Percentiles rank a stretch among this genome's conserved stretches.
These are phyloP conservation scores for Casuarina cunninghamiana DNA, from an alignment of 306 rosid species.

Conservation along the genomic window DNA sequence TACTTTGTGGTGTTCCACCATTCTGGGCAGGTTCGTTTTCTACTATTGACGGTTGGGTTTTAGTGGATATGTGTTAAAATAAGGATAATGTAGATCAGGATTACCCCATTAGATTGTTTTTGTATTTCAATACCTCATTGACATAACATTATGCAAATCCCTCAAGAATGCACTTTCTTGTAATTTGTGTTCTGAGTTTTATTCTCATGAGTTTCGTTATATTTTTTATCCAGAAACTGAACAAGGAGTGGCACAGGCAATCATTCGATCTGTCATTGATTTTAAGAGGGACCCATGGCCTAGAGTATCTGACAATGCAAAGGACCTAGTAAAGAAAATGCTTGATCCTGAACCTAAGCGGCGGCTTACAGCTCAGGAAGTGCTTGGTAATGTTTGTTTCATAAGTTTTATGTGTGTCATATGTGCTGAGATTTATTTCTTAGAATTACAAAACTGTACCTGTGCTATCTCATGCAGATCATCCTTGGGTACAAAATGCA, in stretches of 20 bases:
- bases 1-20: slow-evolving; percentile 84
- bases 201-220: slow-evolving; percentile 7
- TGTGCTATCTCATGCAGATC: slow-evolving; percentile 34
- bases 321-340: slow-evolving; percentile 42
- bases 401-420: slow-evolving; percentile 10
- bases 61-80: background rate
- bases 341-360: slow-evolving; percentile 37
- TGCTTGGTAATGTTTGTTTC: slow-evolving; percentile 25
- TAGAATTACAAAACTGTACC: background rate
- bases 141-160: background rate
- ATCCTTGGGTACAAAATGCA: slow-evolving; percentile 61
- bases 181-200: background rate
- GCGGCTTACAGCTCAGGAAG: slow-evolving; percentile 38
- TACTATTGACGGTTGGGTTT: background rate
- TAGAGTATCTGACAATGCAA: slow-evolving; percentile 37
- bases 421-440: background rate
- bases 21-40: slow-evolving; percentile 86
- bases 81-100: background rate
- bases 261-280: slow-evolving; percentile 35
- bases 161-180: background rate
- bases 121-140: background rate
- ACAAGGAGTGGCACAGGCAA: slow-evolving; percentile 41
- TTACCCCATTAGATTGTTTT: background rate
- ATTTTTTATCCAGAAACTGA: slow-evolving; percentile 30
- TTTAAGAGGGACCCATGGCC: slow-evolving; percentile 45